These are phyloP conservation scores for Fulvia fulva DNA, from an alignment of 2,329 filamentous ascomycete species.

Conservation along the genomic window DNA sequence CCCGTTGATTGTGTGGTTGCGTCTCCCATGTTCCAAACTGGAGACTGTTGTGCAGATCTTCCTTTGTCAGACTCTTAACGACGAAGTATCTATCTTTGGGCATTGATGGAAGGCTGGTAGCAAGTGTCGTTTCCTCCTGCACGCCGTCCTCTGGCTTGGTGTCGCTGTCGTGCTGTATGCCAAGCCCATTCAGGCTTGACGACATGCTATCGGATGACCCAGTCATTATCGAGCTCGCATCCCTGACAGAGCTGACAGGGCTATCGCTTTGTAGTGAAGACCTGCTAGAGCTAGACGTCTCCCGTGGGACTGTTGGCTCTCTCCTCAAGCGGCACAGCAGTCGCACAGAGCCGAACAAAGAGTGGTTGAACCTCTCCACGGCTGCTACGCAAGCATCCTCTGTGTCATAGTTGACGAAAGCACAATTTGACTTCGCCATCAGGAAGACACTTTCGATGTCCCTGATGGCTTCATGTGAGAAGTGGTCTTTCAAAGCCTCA, in stretches of 20 bases:
- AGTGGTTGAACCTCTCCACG: constrained; percentile 82
- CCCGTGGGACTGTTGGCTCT: constrained; percentile 5
- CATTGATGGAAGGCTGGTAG: neutral
- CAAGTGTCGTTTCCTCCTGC: neutral
- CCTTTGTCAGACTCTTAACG: constrained; percentile 84
- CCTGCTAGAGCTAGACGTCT: neutral
- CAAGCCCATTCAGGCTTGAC: neutral
- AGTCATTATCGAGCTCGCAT: neutral
- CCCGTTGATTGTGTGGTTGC: constrained; percentile 82
- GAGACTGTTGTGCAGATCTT: constrained; percentile 83
- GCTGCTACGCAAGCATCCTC: constrained; percentile 70
- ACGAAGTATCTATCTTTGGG: constrained; percentile 71
- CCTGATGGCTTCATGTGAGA: constrained; percentile 69
- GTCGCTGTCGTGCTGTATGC: neutral
- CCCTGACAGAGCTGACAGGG: neutral
- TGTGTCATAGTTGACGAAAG: constrained; percentile 90
- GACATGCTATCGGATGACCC: neutral
- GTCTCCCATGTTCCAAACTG: constrained; percentile 87
- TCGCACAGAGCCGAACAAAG: constrained; percentile 78
- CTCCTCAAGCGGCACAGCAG: constrained; percentile 77
- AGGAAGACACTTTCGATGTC: constrained; percentile 85
- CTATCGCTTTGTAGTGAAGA: neutral
- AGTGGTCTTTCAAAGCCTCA: constrained; percentile 82
- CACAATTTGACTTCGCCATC: constrained; percentile 94
- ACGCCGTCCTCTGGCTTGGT: neutral